These are phyloP conservation scores for Entomophthora muscae DNA, from an alignment of 371 early-diverging fungal species.

Conservation along the genomic window DNA sequence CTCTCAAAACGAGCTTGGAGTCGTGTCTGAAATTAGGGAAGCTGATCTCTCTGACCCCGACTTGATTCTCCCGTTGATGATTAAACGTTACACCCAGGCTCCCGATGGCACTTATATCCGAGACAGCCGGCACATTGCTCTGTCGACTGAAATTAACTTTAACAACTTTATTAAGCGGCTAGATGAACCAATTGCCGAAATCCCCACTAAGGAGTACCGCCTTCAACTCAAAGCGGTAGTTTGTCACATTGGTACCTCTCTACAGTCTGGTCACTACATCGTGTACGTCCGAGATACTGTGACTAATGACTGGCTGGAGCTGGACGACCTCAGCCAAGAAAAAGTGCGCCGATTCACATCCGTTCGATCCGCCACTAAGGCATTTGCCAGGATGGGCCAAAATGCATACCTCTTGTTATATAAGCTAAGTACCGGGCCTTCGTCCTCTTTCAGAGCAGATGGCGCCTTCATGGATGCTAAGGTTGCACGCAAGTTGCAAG, in stretches of 20 bases:
- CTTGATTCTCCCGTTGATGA: slow-evolving; percentile 28
- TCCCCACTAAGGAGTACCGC: slow-evolving; percentile 21
- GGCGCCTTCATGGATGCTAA: neutral
- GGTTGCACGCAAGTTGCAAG: neutral
- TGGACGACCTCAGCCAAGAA: neutral
- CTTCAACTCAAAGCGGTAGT: slow-evolving; percentile 31
- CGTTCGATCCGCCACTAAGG: neutral
- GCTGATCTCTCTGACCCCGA: slow-evolving; percentile 21
- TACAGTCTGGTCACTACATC: slow-evolving; percentile 32
- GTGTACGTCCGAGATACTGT: slow-evolving; percentile 8
- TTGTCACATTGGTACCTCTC: slow-evolving; percentile 26
- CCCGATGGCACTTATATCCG: slow-evolving; percentile 16
- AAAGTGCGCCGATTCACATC: neutral
- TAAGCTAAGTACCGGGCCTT: neutral
- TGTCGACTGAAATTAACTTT: slow-evolving; percentile 28
- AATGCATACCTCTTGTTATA: neutral
- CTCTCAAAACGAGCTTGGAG: slow-evolving; percentile 29
- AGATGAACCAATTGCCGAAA: slow-evolving; percentile 4
- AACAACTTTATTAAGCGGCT: slow-evolving; percentile 20
- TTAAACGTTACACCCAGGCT: slow-evolving; percentile 30
- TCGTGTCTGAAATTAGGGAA: neutral
- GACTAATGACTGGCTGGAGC: neutral
- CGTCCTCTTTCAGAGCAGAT: neutral
- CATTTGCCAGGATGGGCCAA: neutral
- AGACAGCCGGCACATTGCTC: slow-evolving; percentile 20